Evolutionary conservation across 1,284 basidiomycete species (phyloP).

Genomic region (Anthracocystis setariae): DNA sequence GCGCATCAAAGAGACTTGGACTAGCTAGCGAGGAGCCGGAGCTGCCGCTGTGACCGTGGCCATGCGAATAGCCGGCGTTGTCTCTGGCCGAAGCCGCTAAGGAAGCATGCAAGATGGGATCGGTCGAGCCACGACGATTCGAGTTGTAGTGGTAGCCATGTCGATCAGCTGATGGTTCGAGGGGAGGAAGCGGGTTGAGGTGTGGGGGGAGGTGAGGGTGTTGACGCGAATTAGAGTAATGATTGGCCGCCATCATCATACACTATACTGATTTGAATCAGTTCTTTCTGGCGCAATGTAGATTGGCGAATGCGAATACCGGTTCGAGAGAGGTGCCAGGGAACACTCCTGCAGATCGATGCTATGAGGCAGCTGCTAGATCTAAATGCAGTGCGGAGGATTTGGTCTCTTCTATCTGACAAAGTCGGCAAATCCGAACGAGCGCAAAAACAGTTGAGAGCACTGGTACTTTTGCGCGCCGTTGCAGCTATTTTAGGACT

Average conservation of each 20-base stretch:
- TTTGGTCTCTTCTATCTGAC: too few species aligned
- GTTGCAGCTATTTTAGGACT: not conserved
- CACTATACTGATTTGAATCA: not conserved
- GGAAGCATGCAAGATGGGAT: conserved; percentile 53
- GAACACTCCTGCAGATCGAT: not conserved
- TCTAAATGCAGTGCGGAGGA: too few species aligned
- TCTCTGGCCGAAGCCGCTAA: conserved; percentile 50
- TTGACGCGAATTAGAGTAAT: conserved; percentile 45
- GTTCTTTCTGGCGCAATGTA: not conserved
- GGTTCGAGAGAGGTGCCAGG: not conserved
- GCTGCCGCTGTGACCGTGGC: conserved; percentile 27
- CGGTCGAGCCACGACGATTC: conserved; percentile 47
- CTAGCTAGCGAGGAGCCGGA: conserved; percentile 40
- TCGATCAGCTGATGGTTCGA: conserved; percentile 49
- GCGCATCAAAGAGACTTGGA: conserved; percentile 41
- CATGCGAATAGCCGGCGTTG: conserved; percentile 31
- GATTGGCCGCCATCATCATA: conserved; percentile 52
- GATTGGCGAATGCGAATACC: not conserved
- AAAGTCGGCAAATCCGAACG: not conserved
- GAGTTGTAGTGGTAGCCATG: conserved; percentile 40
- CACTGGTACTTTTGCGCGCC: not conserved
- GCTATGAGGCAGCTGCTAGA: too few species aligned
- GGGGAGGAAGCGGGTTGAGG: conserved; percentile 47
- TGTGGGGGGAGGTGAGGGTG: conserved; percentile 48
- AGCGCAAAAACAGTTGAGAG: too few species aligned